These are phyloP conservation scores for Penicillium nordicum DNA, from an alignment of 2,329 filamentous ascomycete genomes.

Conservation along the genomic window DNA sequence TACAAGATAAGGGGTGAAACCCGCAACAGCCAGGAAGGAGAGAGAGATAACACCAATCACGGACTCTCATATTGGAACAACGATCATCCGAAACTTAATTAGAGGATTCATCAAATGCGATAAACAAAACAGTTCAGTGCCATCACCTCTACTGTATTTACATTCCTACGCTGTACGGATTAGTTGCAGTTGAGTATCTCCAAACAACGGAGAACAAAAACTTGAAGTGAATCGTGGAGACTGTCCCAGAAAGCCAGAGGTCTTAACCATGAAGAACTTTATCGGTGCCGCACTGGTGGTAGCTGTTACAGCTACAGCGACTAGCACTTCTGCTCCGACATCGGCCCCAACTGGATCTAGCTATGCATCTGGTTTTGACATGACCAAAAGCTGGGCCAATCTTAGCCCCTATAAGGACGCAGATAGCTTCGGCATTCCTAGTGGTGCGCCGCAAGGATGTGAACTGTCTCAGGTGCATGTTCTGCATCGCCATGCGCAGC, in stretches of 20 bases:
- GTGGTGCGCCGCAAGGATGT: slow-evolving; percentile 54
- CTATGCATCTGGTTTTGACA: slow-evolving; percentile 32
- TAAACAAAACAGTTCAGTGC: background rate
- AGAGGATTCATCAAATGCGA: background rate
- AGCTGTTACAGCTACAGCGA: slow-evolving; percentile 5
- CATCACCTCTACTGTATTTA: background rate
- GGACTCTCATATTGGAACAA: background rate
- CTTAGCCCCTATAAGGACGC: slow-evolving; percentile 31
- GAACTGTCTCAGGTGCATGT: slow-evolving; percentile 54
- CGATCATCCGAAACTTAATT: background rate
- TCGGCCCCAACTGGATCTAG: slow-evolving; percentile 23
- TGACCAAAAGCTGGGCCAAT: slow-evolving; percentile 31
- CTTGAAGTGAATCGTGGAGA: background rate
- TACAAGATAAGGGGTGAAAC: too few relatives aligned
- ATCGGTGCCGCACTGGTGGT: slow-evolving; percentile 1
- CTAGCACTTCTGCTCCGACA: slow-evolving; percentile 4
- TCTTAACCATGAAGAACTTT: slow-evolving; percentile 11
- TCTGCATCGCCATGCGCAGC: slow-evolving; percentile 55
- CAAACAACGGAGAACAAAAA: background rate
- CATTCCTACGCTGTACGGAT: background rate
- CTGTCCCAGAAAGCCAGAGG: background rate
- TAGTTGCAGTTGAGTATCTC: background rate
- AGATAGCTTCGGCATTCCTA: slow-evolving; percentile 24
- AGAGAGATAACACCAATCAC: background rate
- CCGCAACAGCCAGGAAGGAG: background rate